Evolutionary conservation across 2,329 filamentous ascomycete species (phyloP).

Genomic region (Fragosphaeria purpurea): DNA sequence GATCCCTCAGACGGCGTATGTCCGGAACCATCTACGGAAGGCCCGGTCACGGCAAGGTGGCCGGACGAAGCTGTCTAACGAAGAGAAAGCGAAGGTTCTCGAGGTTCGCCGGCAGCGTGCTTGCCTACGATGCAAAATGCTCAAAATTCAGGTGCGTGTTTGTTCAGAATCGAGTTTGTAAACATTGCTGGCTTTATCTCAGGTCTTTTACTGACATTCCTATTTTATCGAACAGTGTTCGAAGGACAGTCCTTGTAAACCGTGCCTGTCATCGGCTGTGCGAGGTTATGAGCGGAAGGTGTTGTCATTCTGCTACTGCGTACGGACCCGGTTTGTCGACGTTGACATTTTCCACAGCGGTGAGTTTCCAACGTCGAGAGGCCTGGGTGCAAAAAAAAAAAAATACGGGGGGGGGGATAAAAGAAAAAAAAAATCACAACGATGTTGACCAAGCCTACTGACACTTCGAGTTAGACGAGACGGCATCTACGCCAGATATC

Average conservation of each 20-base stretch:
- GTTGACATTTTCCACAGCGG: conserved; percentile 19
- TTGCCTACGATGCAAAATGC: conserved; percentile 20
- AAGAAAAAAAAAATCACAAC: no score
- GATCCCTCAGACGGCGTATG: no score
- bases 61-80: conserved; percentile 14
- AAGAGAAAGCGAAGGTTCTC: conserved; percentile 16
- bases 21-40: no score
- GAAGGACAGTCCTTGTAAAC: conserved; percentile 18
- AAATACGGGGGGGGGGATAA: no score
- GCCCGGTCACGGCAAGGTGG: not conserved
- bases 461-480: conserved; percentile 1
- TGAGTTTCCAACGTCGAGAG: not conserved
- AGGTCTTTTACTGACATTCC: no score
- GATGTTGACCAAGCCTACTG: not conserved
- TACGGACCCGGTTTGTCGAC: conserved; percentile 19
- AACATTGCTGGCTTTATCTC: not conserved
- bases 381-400: not conserved
- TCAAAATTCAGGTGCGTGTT: conserved; percentile 19
- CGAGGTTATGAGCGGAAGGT: conserved; percentile 18
- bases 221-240: conserved; percentile 15
- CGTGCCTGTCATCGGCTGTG: conserved; percentile 19
- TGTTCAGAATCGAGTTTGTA: not conserved
- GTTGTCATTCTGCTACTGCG: conserved; percentile 20
- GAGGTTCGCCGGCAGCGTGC: conserved; percentile 19
- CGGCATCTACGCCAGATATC: conserved; percentile 4